Evolutionary conservation across 352 stramenopile species (phyloP), one percentile per base, ranked within the genome.

Genomic region (Globisporangium cederbergense): DNA sequence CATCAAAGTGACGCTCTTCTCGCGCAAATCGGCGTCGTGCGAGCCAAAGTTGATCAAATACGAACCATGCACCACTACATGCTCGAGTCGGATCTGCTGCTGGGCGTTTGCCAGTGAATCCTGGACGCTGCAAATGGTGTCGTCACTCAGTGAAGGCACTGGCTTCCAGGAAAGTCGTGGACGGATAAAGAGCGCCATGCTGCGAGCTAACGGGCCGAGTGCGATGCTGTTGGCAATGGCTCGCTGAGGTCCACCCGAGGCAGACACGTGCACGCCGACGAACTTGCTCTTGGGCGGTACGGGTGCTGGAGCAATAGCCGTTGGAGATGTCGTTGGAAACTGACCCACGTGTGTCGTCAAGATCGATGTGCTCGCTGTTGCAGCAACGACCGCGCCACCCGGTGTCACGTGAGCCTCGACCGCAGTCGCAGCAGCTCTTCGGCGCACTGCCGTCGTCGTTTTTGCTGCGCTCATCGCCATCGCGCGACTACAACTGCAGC

Each of bases 41-140:
- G 76, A 78, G 3, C 64, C 74, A 18, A 76, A 76, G 50, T 84
- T 81, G 52, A 76, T 34, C 28, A 84, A 67, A 58, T 84, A 84
- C 30, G 71, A 81, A 57, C 76, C 76, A 30, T 84, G 76, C 4
- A 80, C 74, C 3, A 72, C 71, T 2, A 81, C 49, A 16, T 81
- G 59, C 3, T 65, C 36, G 7, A 63, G 28, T 16, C 61, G 55
- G 4, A 72, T 70, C 30, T 72, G 68, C 5, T 46, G 52, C 28
- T 56, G 38, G 25, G 50, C 4, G 13, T 2, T 53, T 20, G 18
- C 51, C 45, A 83, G 60, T 2, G 56, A 55, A 32, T 55, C n/a
- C 13, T 64, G 65, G 61, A 83, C 81, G 16, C 43, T 38, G 3
- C 28, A 8, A n/a, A 70, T 65, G 1, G 52, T 50, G 1, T 49